phyloP scores from a whole-genome alignment of 192 early-diverging fungal species.

The Geranomyces michiganensis region DNA sequence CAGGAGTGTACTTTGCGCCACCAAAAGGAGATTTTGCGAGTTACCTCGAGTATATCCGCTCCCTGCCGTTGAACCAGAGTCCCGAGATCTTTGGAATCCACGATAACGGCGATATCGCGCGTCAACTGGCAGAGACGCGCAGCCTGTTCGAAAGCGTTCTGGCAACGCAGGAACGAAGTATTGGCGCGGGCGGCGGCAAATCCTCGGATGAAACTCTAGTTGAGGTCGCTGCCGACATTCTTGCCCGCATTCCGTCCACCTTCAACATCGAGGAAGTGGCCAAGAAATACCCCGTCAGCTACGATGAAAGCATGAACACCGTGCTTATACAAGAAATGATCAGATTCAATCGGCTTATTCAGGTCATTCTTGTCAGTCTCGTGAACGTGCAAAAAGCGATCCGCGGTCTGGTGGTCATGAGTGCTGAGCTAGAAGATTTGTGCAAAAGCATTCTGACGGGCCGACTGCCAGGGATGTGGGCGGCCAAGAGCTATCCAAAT shows the following conservation, averaged over 20 bases:
- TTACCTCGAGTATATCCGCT: slow-evolving; percentile 62
- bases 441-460: slow-evolving; percentile 62
- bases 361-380: slow-evolving; percentile 56
- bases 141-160: slow-evolving; percentile 60
- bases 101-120: slow-evolving; percentile 70
- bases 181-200: slow-evolving; percentile 44
- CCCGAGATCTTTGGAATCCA: slow-evolving; percentile 74
- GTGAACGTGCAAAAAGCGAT: slow-evolving; percentile 70
- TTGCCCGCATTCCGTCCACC: slow-evolving; percentile 48
- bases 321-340: slow-evolving; percentile 71
- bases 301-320: slow-evolving; percentile 68
- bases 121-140: slow-evolving; percentile 62
- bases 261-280: slow-evolving; percentile 56
- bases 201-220: slow-evolving; percentile 62
- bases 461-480: slow-evolving; percentile 62
- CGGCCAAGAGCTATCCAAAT: slow-evolving; percentile 63
- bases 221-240: slow-evolving; percentile 61
- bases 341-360: slow-evolving; percentile 64
- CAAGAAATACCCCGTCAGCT: slow-evolving; percentile 60
- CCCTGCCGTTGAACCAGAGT: slow-evolving; percentile 59
- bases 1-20: slow-evolving; percentile 58
- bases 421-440: slow-evolving; percentile 64
- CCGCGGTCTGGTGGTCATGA: slow-evolving; percentile 64
- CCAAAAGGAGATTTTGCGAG: slow-evolving; percentile 54
- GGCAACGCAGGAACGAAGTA: slow-evolving; percentile 54